These are phyloP conservation scores for Metarhizium brunneum DNA, from an alignment of 2,329 filamentous ascomycete species.

Conservation along the genomic window DNA sequence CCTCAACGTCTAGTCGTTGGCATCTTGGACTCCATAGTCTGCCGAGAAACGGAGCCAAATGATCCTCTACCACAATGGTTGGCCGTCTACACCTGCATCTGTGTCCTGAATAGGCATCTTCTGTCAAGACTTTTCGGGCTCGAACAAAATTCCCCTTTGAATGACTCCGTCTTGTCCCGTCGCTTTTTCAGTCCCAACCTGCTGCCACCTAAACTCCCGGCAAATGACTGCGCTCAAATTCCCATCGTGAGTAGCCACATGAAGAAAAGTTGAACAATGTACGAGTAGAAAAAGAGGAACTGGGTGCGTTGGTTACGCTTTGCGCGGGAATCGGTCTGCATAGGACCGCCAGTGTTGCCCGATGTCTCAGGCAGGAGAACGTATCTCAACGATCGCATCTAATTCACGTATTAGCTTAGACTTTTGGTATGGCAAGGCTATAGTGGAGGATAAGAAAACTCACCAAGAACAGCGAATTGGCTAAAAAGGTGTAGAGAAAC, in stretches of 20 bases:
- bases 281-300: slow-evolving; percentile 90
- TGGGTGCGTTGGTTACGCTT: slow-evolving; percentile 84
- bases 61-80: neutral
- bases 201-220: neutral
- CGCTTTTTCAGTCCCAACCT: neutral
- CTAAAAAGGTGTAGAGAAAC: slow-evolving; percentile 85
- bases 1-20: neutral
- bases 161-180: slow-evolving; percentile 11
- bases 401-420: slow-evolving; percentile 8
- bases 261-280: slow-evolving; percentile 85
- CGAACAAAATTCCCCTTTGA: neutral
- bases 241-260: slow-evolving; percentile 65
- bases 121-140: neutral
- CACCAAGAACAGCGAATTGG: slow-evolving; percentile 93
- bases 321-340: slow-evolving; percentile 66
- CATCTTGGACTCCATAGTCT: neutral
- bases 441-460: slow-evolving; percentile 19
- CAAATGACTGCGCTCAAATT: slow-evolving; percentile 16
- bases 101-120: neutral
- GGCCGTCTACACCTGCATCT: neutral
- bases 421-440: neutral
- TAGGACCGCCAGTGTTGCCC: slow-evolving; percentile 52
- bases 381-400: slow-evolving; percentile 93
- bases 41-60: neutral
- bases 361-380: slow-evolving; percentile 82